Percentiles rank a stretch among this genome's conserved stretches.
Conservation (phyloP, 2,329 filamentous ascomycete genomes). For the Massarina eburnea region DNA sequence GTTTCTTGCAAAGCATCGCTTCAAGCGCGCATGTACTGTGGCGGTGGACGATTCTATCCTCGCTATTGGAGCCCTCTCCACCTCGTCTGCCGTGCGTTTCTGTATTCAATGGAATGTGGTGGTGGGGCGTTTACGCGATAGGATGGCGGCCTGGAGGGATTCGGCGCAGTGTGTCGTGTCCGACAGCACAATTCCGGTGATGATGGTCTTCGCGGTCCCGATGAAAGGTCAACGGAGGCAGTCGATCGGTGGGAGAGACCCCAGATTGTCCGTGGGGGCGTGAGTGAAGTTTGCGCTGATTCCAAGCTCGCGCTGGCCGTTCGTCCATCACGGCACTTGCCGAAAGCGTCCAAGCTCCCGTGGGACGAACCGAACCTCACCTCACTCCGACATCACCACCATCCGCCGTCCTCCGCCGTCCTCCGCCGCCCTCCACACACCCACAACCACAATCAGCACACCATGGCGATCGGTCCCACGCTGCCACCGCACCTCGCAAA, state of each 20-base stretch:
- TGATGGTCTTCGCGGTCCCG: neutral
- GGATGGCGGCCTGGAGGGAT: conserved; percentile 9
- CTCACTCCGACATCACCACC: neutral
- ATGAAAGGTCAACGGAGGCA: neutral
- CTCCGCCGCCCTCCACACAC: conserved; percentile 3
- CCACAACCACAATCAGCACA: conserved; percentile 16
- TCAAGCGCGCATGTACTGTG: conserved; percentile 27
- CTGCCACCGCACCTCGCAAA: conserved; percentile 66
- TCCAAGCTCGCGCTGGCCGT: conserved; percentile 20
- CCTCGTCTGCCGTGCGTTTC: neutral
- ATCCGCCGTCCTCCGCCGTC: neutral
- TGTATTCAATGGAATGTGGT: conserved; percentile 8
- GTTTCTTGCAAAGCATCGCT: conserved; percentile 56
- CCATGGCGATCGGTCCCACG: conserved; percentile 71
- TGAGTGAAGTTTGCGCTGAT: conserved; percentile 5
- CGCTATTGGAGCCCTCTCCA: neutral
- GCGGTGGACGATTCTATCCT: neutral
- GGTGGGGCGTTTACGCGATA: conserved; percentile 15
- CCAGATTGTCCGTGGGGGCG: neutral
- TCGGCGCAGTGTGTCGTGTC: neutral
- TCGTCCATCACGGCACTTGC: conserved; percentile 17
- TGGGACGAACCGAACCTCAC: neutral
- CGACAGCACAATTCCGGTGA: neutral
- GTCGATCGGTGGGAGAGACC: neutral
- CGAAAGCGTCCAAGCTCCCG: conserved; percentile 25